Evolutionary conservation across 176 grass and related monocot species (phyloP), one percentile per base, ranked within the genome.

Genomic region (Aegilops longissima): DNA sequence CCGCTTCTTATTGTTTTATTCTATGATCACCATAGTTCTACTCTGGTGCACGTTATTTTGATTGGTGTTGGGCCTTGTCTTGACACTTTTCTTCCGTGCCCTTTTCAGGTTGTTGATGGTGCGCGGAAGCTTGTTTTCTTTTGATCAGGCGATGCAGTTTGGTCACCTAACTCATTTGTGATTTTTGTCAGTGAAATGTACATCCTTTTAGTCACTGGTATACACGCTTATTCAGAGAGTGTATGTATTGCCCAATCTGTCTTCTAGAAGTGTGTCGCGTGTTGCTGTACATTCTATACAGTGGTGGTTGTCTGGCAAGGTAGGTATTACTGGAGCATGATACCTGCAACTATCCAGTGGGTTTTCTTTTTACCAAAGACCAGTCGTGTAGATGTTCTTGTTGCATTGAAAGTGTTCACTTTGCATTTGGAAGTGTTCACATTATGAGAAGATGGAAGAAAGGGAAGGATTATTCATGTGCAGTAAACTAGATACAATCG

Each of bases 61-160:
- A 16, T 61, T 76, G 29, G 4, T 87, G 6, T 85, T 66, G 40
- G 49, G 58, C 77, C 5, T 70, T 77, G 72, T 23, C 54, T 82
- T 80, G 13, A 88, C 61, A 70, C 66, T 63, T n/a, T 2, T 76
- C 29, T 81, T 51, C 11, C 12, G 14, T 47, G 21, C n/a, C 42
- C 11, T 51, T 9, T 69, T 39, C 85, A 91, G 89, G 77, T 6
- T 67, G 62, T 61, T 80, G 25, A 68, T 30, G 25, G 35, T 67
- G 12, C 34, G 21, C 20, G 0, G 33, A 23, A 66, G 8, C 25
- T 49, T 80, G 58, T 59, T 78, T 39, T 25, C 34, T 64, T 58
- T 13, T 66, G 45, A 66, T 71, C 70, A 58, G 12, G 54, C 5
- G 58, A 74, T 61, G 44, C 40, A 58, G 72, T 34, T 68, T 6